These are phyloP conservation scores for Circinella minor DNA, from an alignment of 371 early-diverging fungal genomes.

Conservation along the genomic window DNA sequence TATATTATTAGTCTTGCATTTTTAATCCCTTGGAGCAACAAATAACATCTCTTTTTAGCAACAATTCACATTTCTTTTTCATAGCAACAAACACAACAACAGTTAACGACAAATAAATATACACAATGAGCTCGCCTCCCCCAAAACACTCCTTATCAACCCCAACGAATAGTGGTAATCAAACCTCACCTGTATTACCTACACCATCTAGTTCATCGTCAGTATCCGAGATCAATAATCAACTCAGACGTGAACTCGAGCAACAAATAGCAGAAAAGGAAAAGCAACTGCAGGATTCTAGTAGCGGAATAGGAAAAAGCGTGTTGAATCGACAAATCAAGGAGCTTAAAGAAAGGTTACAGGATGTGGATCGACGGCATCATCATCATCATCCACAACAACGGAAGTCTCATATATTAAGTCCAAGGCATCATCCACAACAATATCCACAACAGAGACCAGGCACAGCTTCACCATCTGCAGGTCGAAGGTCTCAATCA, in stretches of 20 bases:
- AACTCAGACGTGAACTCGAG: slow-evolving; percentile 38
- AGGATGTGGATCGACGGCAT: slow-evolving; percentile 36
- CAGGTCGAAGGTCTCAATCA: slow-evolving; percentile 19
- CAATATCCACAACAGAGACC: slow-evolving; percentile 9
- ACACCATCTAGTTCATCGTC: slow-evolving; percentile 50
- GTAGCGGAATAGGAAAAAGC: slow-evolving; percentile 52
- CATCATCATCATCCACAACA: neutral
- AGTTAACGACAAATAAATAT: neutral
- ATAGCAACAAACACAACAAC: slow-evolving; percentile 5
- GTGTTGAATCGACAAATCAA: slow-evolving; percentile 50
- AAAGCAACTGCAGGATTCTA: slow-evolving; percentile 42
- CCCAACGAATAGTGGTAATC: slow-evolving; percentile 28
- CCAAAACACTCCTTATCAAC: slow-evolving; percentile 51
- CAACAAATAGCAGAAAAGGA: slow-evolving; percentile 52
- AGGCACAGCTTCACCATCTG: slow-evolving; percentile 13
- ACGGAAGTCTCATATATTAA: slow-evolving; percentile 4
- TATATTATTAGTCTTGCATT: slow-evolving; percentile 5
- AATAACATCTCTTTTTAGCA: neutral
- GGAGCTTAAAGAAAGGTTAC: slow-evolving; percentile 41
- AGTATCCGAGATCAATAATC: slow-evolving; percentile 20
- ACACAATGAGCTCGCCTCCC: slow-evolving; percentile 29
- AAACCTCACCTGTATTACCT: slow-evolving; percentile 37
- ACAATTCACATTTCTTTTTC: neutral
- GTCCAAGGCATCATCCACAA: slow-evolving; percentile 13
- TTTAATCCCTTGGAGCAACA: neutral